phyloP scores from a whole-genome alignment of 148 eudicot genomes.

The Heliosperma pusillum region DNA sequence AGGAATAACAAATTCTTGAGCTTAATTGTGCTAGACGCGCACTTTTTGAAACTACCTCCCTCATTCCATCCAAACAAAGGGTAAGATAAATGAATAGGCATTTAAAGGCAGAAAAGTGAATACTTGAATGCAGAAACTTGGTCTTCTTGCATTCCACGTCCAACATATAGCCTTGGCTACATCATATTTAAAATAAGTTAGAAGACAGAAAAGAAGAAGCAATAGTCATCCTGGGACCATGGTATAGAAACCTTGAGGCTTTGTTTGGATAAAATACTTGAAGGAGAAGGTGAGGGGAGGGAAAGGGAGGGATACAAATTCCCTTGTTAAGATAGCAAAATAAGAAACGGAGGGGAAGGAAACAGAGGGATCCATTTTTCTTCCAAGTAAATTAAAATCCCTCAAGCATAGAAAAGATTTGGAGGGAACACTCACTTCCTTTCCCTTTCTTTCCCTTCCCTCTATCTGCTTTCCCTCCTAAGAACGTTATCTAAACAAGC shows the following conservation, averaged over 20 bases:
- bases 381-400: no score
- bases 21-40: no score
- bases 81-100: conserved; percentile 10
- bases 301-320: no score
- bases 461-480: not conserved
- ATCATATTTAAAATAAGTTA: conserved; percentile 24
- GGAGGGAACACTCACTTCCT: no score
- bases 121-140: conserved; percentile 81
- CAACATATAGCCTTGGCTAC: conserved; percentile 81
- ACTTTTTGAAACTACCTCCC: no score
- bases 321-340: no score
- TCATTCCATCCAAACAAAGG: not conserved
- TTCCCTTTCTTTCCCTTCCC: not conserved
- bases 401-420: no score
- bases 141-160: conserved; percentile 97
- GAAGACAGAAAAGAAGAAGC: conserved; percentile 7
- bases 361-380: no score
- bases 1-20: no score
- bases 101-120: conserved; percentile 22
- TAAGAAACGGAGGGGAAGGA: not conserved
- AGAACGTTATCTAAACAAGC: not conserved
- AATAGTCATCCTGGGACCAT: conserved; percentile 1
- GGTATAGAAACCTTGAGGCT: not conserved
- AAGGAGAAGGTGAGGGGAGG: no score
- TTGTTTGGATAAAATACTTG: no score